Conservation (phyloP, 2,329 filamentous ascomycete species). For the Alternaria hordeiaustralica region DNA sequence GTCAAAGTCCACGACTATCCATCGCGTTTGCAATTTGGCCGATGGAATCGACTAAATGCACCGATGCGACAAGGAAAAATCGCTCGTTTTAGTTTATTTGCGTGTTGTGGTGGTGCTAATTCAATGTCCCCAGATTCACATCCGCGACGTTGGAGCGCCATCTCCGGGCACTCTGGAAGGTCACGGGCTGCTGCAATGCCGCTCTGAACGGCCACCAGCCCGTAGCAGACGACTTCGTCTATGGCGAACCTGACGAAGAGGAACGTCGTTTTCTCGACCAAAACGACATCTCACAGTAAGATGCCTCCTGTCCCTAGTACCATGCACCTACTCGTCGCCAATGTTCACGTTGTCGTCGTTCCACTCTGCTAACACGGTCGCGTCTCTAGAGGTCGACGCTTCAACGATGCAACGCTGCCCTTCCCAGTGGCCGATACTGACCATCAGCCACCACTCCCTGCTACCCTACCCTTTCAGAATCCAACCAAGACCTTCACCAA, state of each 20-base stretch:
- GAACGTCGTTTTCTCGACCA: constrained; percentile 63
- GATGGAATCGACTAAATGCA: constrained; percentile 19
- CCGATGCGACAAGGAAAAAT: constrained; percentile 50
- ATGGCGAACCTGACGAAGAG: constrained; percentile 60
- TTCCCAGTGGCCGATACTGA: constrained; percentile 36
- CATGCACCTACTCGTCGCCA: background rate
- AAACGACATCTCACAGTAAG: constrained; percentile 65
- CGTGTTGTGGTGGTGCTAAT: constrained; percentile 49
- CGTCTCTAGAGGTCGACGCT: constrained; percentile 60
- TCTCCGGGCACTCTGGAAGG: constrained; percentile 83
- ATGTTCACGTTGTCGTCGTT: constrained; percentile 26
- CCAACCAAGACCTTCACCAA: constrained; percentile 27
- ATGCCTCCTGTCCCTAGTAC: constrained; percentile 8
- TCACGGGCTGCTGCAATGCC: constrained; percentile 61
- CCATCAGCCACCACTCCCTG: constrained; percentile 32
- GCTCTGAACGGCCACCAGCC: constrained; percentile 60
- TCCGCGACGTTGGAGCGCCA: constrained; percentile 67
- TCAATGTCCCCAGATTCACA: constrained; percentile 74
- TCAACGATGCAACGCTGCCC: constrained; percentile 62
- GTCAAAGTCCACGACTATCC: constrained; percentile 30
- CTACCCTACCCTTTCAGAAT: constrained; percentile 32
- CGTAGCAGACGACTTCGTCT: constrained; percentile 63
- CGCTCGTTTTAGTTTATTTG: constrained; percentile 47
- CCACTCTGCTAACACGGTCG: constrained; percentile 38
- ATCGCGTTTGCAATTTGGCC: constrained; percentile 24